Base-by-base conservation (phyloP, 495 filamentous ascomycete species). In the Penicillium robsamsonii region DNA sequence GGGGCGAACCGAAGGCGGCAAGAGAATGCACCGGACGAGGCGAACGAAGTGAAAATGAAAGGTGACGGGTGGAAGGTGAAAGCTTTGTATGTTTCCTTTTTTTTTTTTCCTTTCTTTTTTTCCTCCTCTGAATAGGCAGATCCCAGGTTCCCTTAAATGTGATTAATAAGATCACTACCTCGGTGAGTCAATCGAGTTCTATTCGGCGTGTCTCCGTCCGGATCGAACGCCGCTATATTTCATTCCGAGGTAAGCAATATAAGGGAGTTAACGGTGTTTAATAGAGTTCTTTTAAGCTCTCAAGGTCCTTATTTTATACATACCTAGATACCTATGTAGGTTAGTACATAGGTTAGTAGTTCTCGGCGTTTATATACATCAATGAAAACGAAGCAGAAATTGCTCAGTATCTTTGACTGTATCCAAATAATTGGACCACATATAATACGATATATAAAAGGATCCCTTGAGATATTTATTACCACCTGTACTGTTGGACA, bases 161-260 rank as follows among this genome's bases (percentile, higher is more conserved):
- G 62, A 55, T 65, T 65, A 65, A 53, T 64, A 65, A 66, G 53
- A 25, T 54, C 7, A 2, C 27, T 29, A 27, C 37, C 50, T 60
- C 66, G 66, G 66, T 68, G 66, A 68, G 66, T 64, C 63, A 66
- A 68, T 57, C 38, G 49, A 65, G 58, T 27, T 46, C 37, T 20
- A 42, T 31, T 61, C 55, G 49, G 52, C 27, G 33, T 42, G 50
- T 35, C 55, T 62, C 56, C 60, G 47, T 55, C 50, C 38, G 50
- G 37, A 48, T 50, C 22, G 31, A 51, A 29, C 10, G 49, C 47
- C 47, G 47, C 15, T 27, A 38, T 2, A 6, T 17, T 38, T 15
- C 35, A 38, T 17, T 38, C 8, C n/a, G 13, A 37, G 33, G 33
- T 37, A 37, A n/a, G 13, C 5, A 15, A 37, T n/a, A 7, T 35